These are phyloP conservation scores for Aureobasidium leucospermi DNA, from an alignment of 2,329 filamentous ascomycete genomes.

Conservation along the genomic window DNA sequence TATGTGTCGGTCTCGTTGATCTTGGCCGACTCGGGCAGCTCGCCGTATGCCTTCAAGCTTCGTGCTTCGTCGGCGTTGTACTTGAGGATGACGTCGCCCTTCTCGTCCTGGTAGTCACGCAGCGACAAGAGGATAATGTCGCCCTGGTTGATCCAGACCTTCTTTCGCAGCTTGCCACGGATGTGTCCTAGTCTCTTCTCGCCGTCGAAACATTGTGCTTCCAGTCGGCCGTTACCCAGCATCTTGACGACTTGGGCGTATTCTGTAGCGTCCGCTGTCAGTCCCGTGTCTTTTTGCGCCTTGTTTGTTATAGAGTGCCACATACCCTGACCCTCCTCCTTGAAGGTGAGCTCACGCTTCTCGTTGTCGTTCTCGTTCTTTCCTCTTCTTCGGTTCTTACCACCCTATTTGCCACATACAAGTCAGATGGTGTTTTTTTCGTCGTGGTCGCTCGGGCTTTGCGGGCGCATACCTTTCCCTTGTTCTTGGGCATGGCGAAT, in stretches of 20 bases:
- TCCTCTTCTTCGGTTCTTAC: constrained; percentile 96
- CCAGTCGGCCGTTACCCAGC: constrained; percentile 89
- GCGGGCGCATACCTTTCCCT: constrained; percentile 71
- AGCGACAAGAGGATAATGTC: constrained; percentile 86
- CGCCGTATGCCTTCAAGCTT: constrained; percentile 91
- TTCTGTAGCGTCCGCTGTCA: constrained; percentile 38
- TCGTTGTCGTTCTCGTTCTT: constrained; percentile 87
- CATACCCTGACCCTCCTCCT: constrained; percentile 86
- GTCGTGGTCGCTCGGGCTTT: constrained; percentile 9
- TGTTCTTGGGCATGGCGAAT: constrained; percentile 90
- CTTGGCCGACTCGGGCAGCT: constrained; percentile 94
- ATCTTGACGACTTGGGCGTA: constrained; percentile 89
- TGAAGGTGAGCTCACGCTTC: constrained; percentile 97
- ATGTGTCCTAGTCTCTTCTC: constrained; percentile 77
- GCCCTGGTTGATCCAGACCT: constrained; percentile 99
- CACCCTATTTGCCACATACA: constrained; percentile 57
- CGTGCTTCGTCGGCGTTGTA: constrained; percentile 94
- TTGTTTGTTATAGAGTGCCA: neutral
- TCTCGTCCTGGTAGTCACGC: constrained; percentile 89
- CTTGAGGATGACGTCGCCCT: constrained; percentile 89
- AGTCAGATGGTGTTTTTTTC: constrained; percentile 23
- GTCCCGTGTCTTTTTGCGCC: constrained; percentile 8
- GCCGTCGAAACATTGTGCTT: constrained; percentile 93
- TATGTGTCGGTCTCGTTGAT: constrained; percentile 99
- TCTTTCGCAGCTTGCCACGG: constrained; percentile 96